Percentiles rank a stretch among this genome's conserved stretches.
Conservation (phyloP, 2,329 filamentous ascomycete species). For the Colletotrichum sublineola region DNA sequence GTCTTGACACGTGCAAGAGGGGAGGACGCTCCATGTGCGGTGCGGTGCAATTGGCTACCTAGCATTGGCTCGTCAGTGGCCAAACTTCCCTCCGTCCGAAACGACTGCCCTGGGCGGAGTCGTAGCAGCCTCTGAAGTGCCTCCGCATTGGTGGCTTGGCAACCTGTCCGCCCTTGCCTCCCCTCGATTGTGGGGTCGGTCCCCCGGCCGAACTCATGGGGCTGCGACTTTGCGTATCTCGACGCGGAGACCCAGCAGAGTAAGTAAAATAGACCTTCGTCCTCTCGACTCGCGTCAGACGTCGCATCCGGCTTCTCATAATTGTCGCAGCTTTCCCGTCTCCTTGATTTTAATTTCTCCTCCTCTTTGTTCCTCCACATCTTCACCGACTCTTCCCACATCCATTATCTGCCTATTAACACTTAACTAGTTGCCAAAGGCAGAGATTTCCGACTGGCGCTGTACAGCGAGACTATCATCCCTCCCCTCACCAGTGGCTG, state of each 20-base stretch:
- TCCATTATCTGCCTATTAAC: neutral
- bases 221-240: conserved; percentile 31
- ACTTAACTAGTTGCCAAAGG: conserved; percentile 16
- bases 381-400: neutral
- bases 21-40: neutral
- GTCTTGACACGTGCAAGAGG: conserved; percentile 35
- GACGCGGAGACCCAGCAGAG: conserved; percentile 2
- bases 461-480: conserved; percentile 26
- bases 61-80: conserved; percentile 7
- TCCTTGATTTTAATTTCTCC: neutral
- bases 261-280: conserved; percentile 15
- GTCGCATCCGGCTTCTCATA: conserved; percentile 16
- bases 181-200: conserved; percentile 34
- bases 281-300: conserved; percentile 10
- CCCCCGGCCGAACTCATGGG: conserved; percentile 35
- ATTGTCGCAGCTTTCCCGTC: conserved; percentile 14
- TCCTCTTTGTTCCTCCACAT: too few species aligned
- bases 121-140: conserved; percentile 32
- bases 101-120: conserved; percentile 38
- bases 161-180: conserved; percentile 32
- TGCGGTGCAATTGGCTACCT: conserved; percentile 25
- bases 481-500: conserved; percentile 26
- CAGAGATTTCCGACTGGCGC: conserved; percentile 36
- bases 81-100: conserved; percentile 43
- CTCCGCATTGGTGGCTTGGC: conserved; percentile 41